Base-by-base conservation (phyloP, 768 basidiomycete genomes). In the Pisolithus orientalis region DNA sequence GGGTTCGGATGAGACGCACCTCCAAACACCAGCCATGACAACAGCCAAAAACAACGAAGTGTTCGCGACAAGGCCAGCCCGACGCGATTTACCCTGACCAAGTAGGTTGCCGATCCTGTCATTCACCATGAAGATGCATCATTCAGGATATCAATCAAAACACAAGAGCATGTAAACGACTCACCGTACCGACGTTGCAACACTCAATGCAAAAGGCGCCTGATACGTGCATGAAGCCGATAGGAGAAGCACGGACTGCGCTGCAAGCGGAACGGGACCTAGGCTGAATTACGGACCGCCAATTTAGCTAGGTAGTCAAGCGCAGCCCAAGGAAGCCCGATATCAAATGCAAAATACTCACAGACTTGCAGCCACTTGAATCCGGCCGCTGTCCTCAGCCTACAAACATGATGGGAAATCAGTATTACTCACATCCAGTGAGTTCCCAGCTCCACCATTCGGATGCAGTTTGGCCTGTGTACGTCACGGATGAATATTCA, bases 401-500 rank as follows among this genome's bases (percentile, higher is more conserved):
- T 42, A 8, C 37, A 27, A 5, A 27, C 14, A 32, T 5, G 7
- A 6, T 16, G 13, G 34, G 42, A 0, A 14, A 1, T 21, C 32
- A 21, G n/a, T 5, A n/a, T 28, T 28, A 59, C 66, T 58, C 51
- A 68, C 66, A 71, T 24, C 84, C 85, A 31, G 88, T 69, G 6
- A 92, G 77, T 69, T 96, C 94, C 95, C 95, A 95, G 38, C 87
- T 85, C 93, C 94, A 97, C 95, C 94, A 98, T 68, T 96, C 95
- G 4, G 82, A 84, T 1, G 90, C 90, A 4, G 82, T 85, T 66
- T 93, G 91, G 0, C 83, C 80, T 47, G 21, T 6, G 28, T 16
- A 11, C 6, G 44, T 25, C 16, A 27, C 13, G 8, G 6, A 17
- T 31, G 14, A 45, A n/a, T 14, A 16, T 45, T 31, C 28, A 3